Evolutionary conservation across 1,284 basidiomycete species (phyloP).

Genomic region (Sporisorium exsertum): DNA sequence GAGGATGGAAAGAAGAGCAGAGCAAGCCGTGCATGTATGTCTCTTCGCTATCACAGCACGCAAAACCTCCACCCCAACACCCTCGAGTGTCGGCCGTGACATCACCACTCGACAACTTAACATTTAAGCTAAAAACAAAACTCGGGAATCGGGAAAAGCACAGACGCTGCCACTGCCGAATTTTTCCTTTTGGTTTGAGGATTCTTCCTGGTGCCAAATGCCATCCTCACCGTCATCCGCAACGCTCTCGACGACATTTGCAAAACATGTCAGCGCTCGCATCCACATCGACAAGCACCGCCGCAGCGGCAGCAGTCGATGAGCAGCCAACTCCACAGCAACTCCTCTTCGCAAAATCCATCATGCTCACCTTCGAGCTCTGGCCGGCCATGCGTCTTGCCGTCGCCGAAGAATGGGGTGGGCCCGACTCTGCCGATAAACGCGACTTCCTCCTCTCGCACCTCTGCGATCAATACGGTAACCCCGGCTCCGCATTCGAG

Average conservation of each 20-base stretch:
- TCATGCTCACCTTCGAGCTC: constrained; percentile 60
- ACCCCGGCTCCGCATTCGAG: constrained; percentile 38
- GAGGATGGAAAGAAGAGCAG: not conserved
- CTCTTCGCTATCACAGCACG: not conserved
- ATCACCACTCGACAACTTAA: not conserved
- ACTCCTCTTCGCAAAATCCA: constrained; percentile 63
- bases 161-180: constrained; percentile 17
- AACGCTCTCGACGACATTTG: not conserved
- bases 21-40: not conserved
- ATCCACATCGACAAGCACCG: constrained; percentile 19
- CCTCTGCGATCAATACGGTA: constrained; percentile 61
- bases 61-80: constrained; percentile 42
- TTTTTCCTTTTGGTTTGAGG: constrained; percentile 1
- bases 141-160: constrained; percentile 23
- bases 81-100: constrained; percentile 16
- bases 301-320: constrained; percentile 3
- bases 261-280: constrained; percentile 27
- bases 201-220: constrained; percentile 8
- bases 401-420: constrained; percentile 66
- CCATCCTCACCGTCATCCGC: not conserved
- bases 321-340: constrained; percentile 54
- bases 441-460: constrained; percentile 62
- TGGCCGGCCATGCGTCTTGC: constrained; percentile 67
- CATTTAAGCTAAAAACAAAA: not conserved
- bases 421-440: constrained; percentile 61